Percentiles rank a stretch among this genome's conserved stretches.
Evolutionary conservation across 352 stramenopile genomes (phyloP).

Genomic region (Globisporangium yorkense): DNA sequence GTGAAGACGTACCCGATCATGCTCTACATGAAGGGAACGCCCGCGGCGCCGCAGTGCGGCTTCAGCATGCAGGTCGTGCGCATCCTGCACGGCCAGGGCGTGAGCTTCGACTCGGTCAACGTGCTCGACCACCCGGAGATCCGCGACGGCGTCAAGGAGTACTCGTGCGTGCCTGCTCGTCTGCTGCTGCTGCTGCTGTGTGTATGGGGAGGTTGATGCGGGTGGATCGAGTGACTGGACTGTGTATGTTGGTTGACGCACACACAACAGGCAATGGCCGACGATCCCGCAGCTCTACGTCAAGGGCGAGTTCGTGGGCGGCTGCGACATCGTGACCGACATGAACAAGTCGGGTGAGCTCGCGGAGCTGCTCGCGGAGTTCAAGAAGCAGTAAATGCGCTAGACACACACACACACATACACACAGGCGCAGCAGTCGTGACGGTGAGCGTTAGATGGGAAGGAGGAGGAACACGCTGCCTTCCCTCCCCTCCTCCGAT

Average conservation of each 20-base stretch:
- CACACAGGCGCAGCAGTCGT: not conserved
- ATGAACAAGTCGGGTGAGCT: conserved; percentile 93
- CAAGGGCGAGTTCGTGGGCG: conserved; percentile 98
- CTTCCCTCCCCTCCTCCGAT: no score
- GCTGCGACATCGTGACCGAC: conserved; percentile 98
- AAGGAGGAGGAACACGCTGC: no score
- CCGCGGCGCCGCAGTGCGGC: conserved; percentile 94
- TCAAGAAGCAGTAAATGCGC: conserved; percentile 38
- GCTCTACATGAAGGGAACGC: conserved; percentile 99
- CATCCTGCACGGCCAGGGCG: conserved; percentile 89
- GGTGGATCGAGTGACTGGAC: no score
- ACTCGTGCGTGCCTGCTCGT: conserved; percentile 70
- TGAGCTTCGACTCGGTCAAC: conserved; percentile 98
- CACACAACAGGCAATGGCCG: conserved; percentile 75
- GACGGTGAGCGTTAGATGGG: no score
- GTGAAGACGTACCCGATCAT: conserved; percentile 93
- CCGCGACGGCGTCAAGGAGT: conserved; percentile 98
- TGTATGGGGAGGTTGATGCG: no score
- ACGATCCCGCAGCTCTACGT: conserved; percentile 99
- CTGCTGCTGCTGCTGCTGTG: no score
- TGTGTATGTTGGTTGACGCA: not conserved
- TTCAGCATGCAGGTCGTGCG: conserved; percentile 96
- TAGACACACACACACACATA: conserved; percentile 9
- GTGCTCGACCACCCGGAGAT: conserved; percentile 98
- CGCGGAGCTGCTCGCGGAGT: conserved; percentile 80